These are phyloP conservation scores for Biscogniauxia marginata DNA, from an alignment of 2,329 filamentous ascomycete genomes.

Conservation along the genomic window DNA sequence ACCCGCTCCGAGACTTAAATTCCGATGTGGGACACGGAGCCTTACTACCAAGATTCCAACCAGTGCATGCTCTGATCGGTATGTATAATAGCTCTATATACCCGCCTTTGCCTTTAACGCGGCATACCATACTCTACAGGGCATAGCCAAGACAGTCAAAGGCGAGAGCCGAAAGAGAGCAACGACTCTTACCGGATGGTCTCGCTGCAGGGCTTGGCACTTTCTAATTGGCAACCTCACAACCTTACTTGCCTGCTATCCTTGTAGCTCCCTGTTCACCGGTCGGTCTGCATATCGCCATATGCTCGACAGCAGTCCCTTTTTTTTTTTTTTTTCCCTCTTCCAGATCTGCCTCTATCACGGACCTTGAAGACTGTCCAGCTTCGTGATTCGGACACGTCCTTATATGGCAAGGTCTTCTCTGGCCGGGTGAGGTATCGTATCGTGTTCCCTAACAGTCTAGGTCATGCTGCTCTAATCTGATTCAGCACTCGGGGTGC, in stretches of 20 bases:
- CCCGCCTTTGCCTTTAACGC: neutral
- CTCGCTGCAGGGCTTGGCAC: slow-evolving; percentile 17
- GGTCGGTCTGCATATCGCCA: slow-evolving; percentile 19
- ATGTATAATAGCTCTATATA: neutral
- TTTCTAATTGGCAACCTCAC: slow-evolving; percentile 6
- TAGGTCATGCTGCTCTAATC: too few species aligned
- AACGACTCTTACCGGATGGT: neutral
- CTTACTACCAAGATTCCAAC: neutral
- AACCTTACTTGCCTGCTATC: slow-evolving; percentile 8
- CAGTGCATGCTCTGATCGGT: neutral
- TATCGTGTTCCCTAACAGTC: too few species aligned
- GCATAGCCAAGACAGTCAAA: neutral
- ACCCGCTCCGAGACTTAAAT: neutral
- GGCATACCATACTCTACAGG: neutral
- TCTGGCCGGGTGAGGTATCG: slow-evolving; percentile 9
- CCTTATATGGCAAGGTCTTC: slow-evolving; percentile 10
- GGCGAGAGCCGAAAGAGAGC: neutral
- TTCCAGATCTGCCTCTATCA: neutral
- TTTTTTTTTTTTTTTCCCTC: neutral
- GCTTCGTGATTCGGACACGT: neutral
- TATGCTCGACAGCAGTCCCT: neutral
- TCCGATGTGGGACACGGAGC: neutral
- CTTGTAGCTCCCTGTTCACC: slow-evolving; percentile 20
- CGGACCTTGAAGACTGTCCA: neutral
- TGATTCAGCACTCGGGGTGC: slow-evolving; percentile 1